phyloP scores from a whole-genome alignment of 1,284 basidiomycete species.

The Porogramme epimiltina region DNA sequence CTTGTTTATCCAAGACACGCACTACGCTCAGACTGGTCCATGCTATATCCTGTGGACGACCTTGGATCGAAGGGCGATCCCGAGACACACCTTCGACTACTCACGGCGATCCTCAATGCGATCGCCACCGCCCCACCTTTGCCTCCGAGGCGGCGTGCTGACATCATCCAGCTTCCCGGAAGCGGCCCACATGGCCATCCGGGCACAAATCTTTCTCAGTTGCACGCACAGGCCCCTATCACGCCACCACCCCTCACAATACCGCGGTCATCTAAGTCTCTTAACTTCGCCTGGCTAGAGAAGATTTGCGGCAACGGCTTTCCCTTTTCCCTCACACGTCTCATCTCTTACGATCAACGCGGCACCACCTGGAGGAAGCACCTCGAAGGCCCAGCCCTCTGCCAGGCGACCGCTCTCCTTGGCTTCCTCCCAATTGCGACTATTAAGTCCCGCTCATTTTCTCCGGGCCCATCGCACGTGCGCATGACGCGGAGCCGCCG shows the following conservation, averaged over 20 bases:
- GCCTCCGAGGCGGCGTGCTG: neutral
- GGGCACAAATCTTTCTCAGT: slow-evolving; percentile 6
- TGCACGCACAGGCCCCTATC: slow-evolving; percentile 2
- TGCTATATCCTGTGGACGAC: slow-evolving; percentile 5
- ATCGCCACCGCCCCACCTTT: slow-evolving; percentile 31
- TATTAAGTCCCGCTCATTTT: too few species aligned
- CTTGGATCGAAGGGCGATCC: slow-evolving; percentile 4
- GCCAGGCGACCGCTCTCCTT: slow-evolving; percentile 17
- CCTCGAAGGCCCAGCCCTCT: slow-evolving; percentile 15
- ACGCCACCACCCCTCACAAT: slow-evolving; percentile 6
- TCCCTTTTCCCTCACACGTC: slow-evolving; percentile 20
- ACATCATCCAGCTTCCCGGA: too few species aligned
- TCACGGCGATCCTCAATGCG: slow-evolving; percentile 28
- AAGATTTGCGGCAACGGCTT: slow-evolving; percentile 23
- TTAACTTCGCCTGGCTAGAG: slow-evolving; percentile 32
- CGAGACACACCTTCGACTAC: slow-evolving; percentile 1
- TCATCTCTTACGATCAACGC: slow-evolving; percentile 23
- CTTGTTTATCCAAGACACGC: slow-evolving; percentile 8
- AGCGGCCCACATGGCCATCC: too few species aligned
- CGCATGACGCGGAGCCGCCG: too few species aligned
- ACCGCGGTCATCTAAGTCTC: slow-evolving; percentile 5
- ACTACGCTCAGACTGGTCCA: slow-evolving; percentile 7
- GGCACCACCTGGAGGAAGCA: slow-evolving; percentile 26
- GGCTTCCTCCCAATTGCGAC: slow-evolving; percentile 19
- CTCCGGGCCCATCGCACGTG: neutral